Conservation (phyloP, 2,329 filamentous ascomycete species). For the Eutypella sp. region DNA sequence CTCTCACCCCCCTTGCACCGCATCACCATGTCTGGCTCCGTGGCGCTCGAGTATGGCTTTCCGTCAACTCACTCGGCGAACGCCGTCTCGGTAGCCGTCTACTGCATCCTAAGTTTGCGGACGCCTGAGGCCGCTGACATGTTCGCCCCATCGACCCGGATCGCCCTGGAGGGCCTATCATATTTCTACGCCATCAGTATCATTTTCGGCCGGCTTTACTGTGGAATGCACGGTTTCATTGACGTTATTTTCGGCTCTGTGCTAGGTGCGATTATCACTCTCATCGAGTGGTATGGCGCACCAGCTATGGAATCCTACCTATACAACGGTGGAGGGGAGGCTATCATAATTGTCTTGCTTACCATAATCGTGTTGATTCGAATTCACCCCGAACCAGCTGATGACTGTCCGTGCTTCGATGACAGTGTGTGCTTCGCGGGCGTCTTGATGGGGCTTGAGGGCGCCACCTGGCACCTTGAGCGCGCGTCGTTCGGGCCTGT, state of each 20-base stretch:
- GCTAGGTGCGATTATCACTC: conserved; percentile 63
- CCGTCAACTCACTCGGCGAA: conserved; percentile 97
- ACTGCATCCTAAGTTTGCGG: conserved; percentile 67
- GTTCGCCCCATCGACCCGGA: conserved; percentile 52
- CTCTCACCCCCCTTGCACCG: conserved; percentile 86
- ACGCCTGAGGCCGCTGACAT: conserved; percentile 51
- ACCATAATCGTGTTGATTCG: conserved; percentile 72
- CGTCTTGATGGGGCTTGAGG: conserved; percentile 78
- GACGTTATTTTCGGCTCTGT: conserved; percentile 79
- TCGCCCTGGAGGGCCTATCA: conserved; percentile 61
- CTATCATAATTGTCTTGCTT: conserved; percentile 58
- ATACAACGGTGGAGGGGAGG: conserved; percentile 57
- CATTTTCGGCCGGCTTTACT: conserved; percentile 86
- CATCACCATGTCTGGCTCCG: conserved; percentile 96
- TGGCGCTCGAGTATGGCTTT: conserved; percentile 93
- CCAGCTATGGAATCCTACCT: conserved; percentile 66
- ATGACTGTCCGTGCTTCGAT: conserved; percentile 95
- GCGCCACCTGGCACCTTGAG: conserved; percentile 79
- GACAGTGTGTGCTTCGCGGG: conserved; percentile 92
- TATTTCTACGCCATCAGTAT: conserved; percentile 90
- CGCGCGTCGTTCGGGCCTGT: conserved; percentile 42
- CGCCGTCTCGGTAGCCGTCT: conserved; percentile 88
- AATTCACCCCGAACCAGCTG: conserved; percentile 90
- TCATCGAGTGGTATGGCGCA: conserved; percentile 56
- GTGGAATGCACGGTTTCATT: conserved; percentile 96